Evolutionary conservation across 2,329 filamentous ascomycete genomes (phyloP), one percentile per base, ranked within the genome.

Genomic region (Neonectria neomacrospora): DNA sequence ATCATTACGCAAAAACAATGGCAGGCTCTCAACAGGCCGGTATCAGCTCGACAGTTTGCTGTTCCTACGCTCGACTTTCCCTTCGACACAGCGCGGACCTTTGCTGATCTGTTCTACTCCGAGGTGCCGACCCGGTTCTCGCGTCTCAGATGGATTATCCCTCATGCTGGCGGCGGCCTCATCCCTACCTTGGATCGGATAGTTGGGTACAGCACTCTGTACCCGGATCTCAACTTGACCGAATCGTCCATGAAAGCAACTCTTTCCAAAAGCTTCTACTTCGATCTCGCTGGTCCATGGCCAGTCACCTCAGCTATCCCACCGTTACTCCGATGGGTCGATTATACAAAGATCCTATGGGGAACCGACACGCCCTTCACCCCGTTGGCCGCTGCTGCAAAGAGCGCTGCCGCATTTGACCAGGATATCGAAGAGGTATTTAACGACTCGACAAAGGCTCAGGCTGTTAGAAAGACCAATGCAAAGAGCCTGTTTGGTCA

Each of bases 171-270:
- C 0, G 73, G 73, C 8, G 73, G 61, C 1, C 64, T 74, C 3
- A 48, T 74, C 2, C 67, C 73, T 3, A 72, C 70, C 0, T 18
- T 74, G 1, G 71, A 74, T 7, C 60, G 73, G 3, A 47, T 62
- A 4, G 9, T 54, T 12, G n/a, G 41, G 3, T 22, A 51, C 4
- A 32, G 51, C 22, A 23, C 74, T 39, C 59, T 70, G 10, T 64
- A 47, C 37, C 61, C 61, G 14, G 28, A 58, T 3, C n/a, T 51
- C 11, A 72, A 64, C 18, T 39, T 67, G 2, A 75, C 71, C 1
- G 69, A 64, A 4, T 83, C 87, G 1, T 52, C 37, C 1, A 23
- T 73, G 47, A 67, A 57, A 12, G 60, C 48, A 1, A 67, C 61
- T 3, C 59, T 73, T 0, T 34, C 55, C 0, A 42, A 47, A 0